Base-by-base conservation (phyloP, 2,329 filamentous ascomycete genomes). In the Venturia asperata region DNA sequence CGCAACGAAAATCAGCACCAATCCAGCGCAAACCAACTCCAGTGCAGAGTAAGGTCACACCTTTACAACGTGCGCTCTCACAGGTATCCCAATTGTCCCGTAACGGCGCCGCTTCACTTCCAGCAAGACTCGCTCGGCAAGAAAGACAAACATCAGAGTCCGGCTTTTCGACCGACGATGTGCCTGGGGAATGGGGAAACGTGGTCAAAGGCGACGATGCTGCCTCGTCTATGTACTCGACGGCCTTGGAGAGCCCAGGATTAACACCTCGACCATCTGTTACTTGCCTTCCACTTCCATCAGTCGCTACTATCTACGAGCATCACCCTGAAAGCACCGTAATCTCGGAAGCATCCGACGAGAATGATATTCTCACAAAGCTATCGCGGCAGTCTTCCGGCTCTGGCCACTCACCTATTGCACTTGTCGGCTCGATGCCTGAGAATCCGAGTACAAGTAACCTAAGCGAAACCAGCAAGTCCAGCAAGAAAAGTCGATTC, bases 151-250 rank as follows among this genome's bases (percentile, higher is more conserved):
- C 61, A 11, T 70, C 70, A 19, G 69, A 67, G 6, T 65, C 66
- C 56, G 76, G 75, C 6, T 75, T 77, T 61, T 69, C 71, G 9
- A 76, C 74, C 65, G 69, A 71, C 7, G 72, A 71, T 17, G 69
- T 77, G 3, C 75, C 76, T 17, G 70, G 69, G n/a, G 70, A 66
- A 61, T 78, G 76, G 76, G 77, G 75, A 4, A 73, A 70, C 37
- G 73, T 77, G 3, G 41, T 76, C 5, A 67, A 42, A 43, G 68
- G 68, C 21, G 70, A 72, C 19, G 63, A 61, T 27, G 60, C 60
- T 41, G 39, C 69, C 2, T 79, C 77, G 0, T 79, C 77, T 0
- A 70, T 77, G 21, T 79, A 79, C 55, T 77, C 75, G 1, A 73
- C 73, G 17, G 41, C 62, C 17, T 19, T 63, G 5, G 62, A 42